phyloP scores from a whole-genome alignment of 169 alveolate genomes.

The Cryptosporidium sp. region DNA sequence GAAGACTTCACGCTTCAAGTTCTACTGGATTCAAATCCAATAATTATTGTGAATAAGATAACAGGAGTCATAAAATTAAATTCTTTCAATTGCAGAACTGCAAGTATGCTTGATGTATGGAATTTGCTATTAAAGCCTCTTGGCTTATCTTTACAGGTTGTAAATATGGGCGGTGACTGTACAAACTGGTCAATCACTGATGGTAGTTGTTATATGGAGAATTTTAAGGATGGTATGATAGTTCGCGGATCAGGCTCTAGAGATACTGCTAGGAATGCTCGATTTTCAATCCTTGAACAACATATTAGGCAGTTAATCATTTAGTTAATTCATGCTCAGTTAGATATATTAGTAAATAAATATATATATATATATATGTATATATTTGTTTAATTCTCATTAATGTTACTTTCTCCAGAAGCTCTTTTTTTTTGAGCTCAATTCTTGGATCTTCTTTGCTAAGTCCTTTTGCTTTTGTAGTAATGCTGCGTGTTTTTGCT shows the following conservation, averaged over 20 bases:
- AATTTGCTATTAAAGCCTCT: slow-evolving; percentile 66
- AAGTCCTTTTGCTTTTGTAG: slow-evolving; percentile 13
- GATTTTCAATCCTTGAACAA: slow-evolving; percentile 70
- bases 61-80: slow-evolving; percentile 66
- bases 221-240: slow-evolving; percentile 71
- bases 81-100: slow-evolving; percentile 40
- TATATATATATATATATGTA: not conserved
- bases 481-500: slow-evolving; percentile 52
- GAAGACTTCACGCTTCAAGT: slow-evolving; percentile 58
- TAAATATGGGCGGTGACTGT: slow-evolving; percentile 1
- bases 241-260: slow-evolving; percentile 76
- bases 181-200: slow-evolving; percentile 71
- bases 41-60: slow-evolving; percentile 49
- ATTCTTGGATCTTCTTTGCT: slow-evolving; percentile 8
- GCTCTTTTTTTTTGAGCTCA: slow-evolving; percentile 5
- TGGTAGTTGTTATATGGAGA: slow-evolving; percentile 70
- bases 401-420: slow-evolving; percentile 33
- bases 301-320: slow-evolving; percentile 61
- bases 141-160: slow-evolving; percentile 31
- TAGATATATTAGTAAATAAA: not conserved
- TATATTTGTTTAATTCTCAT: not conserved
- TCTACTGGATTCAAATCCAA: slow-evolving; percentile 26
- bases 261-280: slow-evolving; percentile 69
- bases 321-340: slow-evolving; percentile 7
- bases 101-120: slow-evolving; percentile 58